Conservation (phyloP, 2,329 filamentous ascomycete genomes). For the Arthrobotrys pseudoclavata region DNA sequence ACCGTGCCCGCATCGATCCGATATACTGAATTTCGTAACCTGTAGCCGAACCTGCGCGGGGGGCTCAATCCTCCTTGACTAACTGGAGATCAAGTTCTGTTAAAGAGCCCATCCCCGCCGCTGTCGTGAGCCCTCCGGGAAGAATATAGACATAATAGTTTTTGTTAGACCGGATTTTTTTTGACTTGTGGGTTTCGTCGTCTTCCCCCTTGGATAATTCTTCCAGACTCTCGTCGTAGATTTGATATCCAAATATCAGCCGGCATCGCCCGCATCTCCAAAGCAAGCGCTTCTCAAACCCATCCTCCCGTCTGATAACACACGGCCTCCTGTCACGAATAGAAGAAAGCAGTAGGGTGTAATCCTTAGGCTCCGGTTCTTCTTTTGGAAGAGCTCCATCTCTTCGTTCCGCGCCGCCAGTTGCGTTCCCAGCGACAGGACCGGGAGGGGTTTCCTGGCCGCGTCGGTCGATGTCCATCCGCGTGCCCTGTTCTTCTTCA, state of each 20-base stretch:
- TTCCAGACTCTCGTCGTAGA: conserved; percentile 68
- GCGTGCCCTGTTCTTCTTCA: conserved; percentile 38
- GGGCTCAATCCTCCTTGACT: conserved; percentile 46
- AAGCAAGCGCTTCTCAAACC: conserved; percentile 76
- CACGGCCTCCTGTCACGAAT: conserved; percentile 69
- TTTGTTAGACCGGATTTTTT: conserved; percentile 61
- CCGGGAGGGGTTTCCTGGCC: neutral
- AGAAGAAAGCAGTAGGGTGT: conserved; percentile 71
- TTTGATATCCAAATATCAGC: conserved; percentile 74
- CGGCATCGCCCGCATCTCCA: conserved; percentile 74
- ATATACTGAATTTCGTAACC: neutral
- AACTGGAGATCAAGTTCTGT: conserved; percentile 63
- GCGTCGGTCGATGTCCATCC: conserved; percentile 52
- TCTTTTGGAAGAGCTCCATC: conserved; percentile 56
- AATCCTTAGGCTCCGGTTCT: conserved; percentile 63
- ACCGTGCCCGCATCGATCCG: neutral
- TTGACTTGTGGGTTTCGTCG: conserved; percentile 52
- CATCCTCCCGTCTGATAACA: conserved; percentile 72
- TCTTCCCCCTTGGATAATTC: conserved; percentile 59
- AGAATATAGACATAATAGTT: conserved; percentile 71
- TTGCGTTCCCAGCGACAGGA: neutral
- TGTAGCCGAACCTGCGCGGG: neutral
- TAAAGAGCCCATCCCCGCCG: conserved; percentile 70
- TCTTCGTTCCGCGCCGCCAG: neutral
- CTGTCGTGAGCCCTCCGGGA: conserved; percentile 73